Evolutionary conservation across 306 rosid genomes (phyloP).

Genomic region (Lathyrus aphaca): DNA sequence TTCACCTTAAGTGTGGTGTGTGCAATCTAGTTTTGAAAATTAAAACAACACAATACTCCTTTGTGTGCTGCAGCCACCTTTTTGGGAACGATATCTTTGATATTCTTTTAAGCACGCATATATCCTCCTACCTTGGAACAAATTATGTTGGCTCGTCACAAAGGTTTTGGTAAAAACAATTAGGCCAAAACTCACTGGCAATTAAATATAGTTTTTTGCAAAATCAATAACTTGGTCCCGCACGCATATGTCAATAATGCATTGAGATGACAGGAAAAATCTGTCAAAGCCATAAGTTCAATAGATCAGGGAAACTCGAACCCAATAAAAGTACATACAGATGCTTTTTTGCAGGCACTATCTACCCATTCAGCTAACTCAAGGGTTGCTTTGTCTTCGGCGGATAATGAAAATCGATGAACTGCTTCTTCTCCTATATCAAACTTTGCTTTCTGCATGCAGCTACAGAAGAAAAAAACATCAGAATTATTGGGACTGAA

Average conservation of each 20-base stretch:
- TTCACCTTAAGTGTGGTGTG: slow-evolving; percentile 17
- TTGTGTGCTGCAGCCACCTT: not conserved
- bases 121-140: slow-evolving; percentile 1
- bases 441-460: slow-evolving; percentile 98
- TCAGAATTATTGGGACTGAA: not conserved
- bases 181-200: not conserved
- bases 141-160: not conserved
- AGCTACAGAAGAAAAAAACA: slow-evolving; percentile 55
- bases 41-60: slow-evolving; percentile 1
- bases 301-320: slow-evolving; percentile 26
- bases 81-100: slow-evolving; percentile 14
- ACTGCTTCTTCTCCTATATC: slow-evolving; percentile 98
- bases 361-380: slow-evolving; percentile 99
- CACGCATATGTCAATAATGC: slow-evolving; percentile 22
- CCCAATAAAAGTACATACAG: slow-evolving; percentile 60
- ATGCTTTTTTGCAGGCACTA: slow-evolving; percentile 73
- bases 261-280: slow-evolving; percentile 31
- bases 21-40: slow-evolving; percentile 21
- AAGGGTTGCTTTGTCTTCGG: slow-evolving; percentile 96
- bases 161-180: slow-evolving; percentile 4
- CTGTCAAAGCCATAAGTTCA: slow-evolving; percentile 37
- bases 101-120: slow-evolving; percentile 3
- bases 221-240: slow-evolving; percentile 13
- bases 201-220: not conserved
- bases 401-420: slow-evolving; percentile 91